A percentile compares a stretch with the other conserved stretches of the same genome.
These are phyloP conservation scores for Punctularia strigosozonata DNA, from an alignment of 768 basidiomycete genomes.

Conservation along the genomic window DNA sequence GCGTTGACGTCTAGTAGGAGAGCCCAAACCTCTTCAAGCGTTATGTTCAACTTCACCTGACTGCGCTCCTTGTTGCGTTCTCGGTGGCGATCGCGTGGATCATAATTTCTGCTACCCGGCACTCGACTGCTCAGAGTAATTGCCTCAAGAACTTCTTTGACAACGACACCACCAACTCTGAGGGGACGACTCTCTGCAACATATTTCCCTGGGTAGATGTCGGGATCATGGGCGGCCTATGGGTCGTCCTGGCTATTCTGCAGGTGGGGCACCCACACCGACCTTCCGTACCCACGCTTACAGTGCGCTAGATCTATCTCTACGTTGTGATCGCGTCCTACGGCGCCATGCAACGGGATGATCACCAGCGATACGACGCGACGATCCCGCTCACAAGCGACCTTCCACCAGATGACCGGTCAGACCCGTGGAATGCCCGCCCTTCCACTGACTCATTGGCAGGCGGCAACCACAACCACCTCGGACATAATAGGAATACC, in stretches of 20 bases:
- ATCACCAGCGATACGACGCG: slow-evolving; percentile 64
- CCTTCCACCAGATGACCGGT: slow-evolving; percentile 52
- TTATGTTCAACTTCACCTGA: slow-evolving; percentile 57
- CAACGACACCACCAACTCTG: slow-evolving; percentile 21
- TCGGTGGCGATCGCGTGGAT: slow-evolving; percentile 73
- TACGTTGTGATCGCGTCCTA: slow-evolving; percentile 48
- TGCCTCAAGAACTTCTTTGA: slow-evolving; percentile 56
- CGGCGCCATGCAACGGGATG: slow-evolving; percentile 58
- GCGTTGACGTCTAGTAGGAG: slow-evolving; percentile 34
- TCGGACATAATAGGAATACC: slow-evolving; percentile 36
- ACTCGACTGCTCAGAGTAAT: slow-evolving; percentile 52
- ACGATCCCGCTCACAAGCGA: slow-evolving; percentile 40
- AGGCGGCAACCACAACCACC: slow-evolving; percentile 14
- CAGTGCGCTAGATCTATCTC: slow-evolving; percentile 36
- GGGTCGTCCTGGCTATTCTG: slow-evolving; percentile 66
- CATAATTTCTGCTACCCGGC: slow-evolving; percentile 66
- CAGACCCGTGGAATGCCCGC: slow-evolving; percentile 61
- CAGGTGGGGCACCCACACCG: slow-evolving; percentile 41
- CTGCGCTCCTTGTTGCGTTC: slow-evolving; percentile 49
- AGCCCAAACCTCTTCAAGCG: slow-evolving; percentile 50
- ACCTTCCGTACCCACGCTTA: slow-evolving; percentile 22
- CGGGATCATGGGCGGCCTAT: slow-evolving; percentile 84
- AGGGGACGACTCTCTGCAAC: slow-evolving; percentile 69
- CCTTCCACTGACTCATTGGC: slow-evolving; percentile 30
- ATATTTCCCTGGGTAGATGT: slow-evolving; percentile 91